Percentiles rank a stretch among this genome's conserved stretches.
Evolutionary conservation across 306 rosid genomes (phyloP).

Genomic region (Corylus avellana): DNA sequence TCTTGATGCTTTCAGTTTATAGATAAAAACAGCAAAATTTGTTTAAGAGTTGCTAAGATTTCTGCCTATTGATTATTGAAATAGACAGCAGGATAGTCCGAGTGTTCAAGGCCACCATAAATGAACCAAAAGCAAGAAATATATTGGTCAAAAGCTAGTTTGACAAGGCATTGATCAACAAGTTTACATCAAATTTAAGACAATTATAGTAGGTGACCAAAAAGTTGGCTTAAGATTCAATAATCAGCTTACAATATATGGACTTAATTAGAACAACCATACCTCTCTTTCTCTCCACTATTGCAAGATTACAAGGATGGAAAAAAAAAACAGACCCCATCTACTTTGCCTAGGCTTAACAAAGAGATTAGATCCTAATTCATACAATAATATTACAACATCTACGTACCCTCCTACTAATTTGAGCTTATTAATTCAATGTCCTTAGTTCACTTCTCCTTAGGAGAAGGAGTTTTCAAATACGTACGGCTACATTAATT

Average conservation of each 20-base stretch:
- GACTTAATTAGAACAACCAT: conserved; percentile 17
- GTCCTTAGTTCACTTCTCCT: conserved; percentile 50
- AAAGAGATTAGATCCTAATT: conserved; percentile 33
- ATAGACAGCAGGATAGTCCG: neutral
- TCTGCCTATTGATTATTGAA: neutral
- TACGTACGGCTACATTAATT: neutral
- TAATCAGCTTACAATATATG: conserved; percentile 15
- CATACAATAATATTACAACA: neutral
- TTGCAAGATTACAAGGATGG: conserved; percentile 12
- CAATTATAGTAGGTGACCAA: conserved; percentile 60
- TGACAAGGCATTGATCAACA: conserved; percentile 33
- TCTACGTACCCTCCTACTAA: conserved; percentile 13
- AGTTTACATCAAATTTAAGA: neutral
- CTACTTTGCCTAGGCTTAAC: conserved; percentile 32
- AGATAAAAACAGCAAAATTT: too few species aligned
- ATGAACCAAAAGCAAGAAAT: conserved; percentile 35
- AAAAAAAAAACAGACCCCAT: conserved; percentile 9
- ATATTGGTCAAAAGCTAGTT: conserved; percentile 54
- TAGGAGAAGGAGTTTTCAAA: conserved; percentile 53
- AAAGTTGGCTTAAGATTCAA: conserved; percentile 36
- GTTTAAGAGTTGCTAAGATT: too few species aligned
- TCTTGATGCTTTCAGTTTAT: too few species aligned
- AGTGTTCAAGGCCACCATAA: conserved; percentile 20
- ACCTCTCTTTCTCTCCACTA: conserved; percentile 14
- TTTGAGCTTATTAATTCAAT: conserved; percentile 26